Base-by-base conservation (phyloP, 2,329 filamentous ascomycete species). In the Alternaria novae-zelandiae region DNA sequence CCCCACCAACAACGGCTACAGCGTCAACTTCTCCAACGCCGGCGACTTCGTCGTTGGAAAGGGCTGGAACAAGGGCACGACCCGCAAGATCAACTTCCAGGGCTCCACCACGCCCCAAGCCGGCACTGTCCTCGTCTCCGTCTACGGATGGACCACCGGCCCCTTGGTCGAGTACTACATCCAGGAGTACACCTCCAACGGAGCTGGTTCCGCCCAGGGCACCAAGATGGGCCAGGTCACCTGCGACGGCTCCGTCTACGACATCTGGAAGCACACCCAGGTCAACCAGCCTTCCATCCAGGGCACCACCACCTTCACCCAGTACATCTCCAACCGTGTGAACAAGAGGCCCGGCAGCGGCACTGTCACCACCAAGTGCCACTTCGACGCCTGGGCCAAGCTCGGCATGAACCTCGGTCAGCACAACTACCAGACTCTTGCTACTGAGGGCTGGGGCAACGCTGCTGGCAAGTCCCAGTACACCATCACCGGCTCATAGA, bases 71-170 rank as follows among this genome's bases (percentile, higher is more conserved):
- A 75, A 67, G 12, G 75, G 75, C 11, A 71, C 69, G n/a, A 70
- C 64, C 25, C 70, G 73, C 44, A 73, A 71, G 6, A 73, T 76
- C 67, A 76, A 66, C 49, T 76, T 76, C 61, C 28, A 59, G n/a
- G 74, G 75, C 25, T 71, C 72, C 41, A 76, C 74, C 7, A 54
- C 49, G 26, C 66, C 72, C 21, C 59, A 32, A 2, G 51, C 70
- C 5, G 75, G 75, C 43, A 76, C 74, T 2, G 73, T 74, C 23
- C 70, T 75, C 25, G 71, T 77, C 41, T 72, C 74, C 26, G 75
- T 88, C 43, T 88, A 88, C 68, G 86, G 86, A 30, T 89, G 86
- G 85, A 85, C 83, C 5, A 80, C 74, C 3, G 82, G 81, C 72
- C 84, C 84, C 9, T 61, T 75, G 11, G 56, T 75, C 84, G 86